Conservation (phyloP, 176 grass and related monocot genomes). For the Dendrocalamus sinicus region DNA sequence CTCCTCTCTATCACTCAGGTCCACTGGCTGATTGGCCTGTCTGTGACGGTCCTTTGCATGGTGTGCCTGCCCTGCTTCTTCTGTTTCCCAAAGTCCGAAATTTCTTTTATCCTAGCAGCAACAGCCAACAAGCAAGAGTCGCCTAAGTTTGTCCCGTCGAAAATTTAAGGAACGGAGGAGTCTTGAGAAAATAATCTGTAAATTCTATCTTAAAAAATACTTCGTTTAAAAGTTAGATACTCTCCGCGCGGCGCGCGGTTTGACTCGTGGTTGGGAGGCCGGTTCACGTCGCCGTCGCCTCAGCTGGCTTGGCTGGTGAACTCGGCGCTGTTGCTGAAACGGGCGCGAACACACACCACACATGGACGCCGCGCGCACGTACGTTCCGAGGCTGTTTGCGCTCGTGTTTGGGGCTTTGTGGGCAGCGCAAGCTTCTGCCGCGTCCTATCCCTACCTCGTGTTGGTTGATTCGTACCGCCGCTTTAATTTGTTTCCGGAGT, state of each 20-base stretch:
- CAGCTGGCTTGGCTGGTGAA: not conserved
- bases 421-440: conserved; percentile 36
- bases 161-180: not conserved
- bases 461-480: not conserved
- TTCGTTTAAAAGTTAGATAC: no score
- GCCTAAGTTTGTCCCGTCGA: conserved; percentile 25
- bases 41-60: not conserved
- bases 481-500: not conserved
- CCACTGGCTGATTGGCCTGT: not conserved
- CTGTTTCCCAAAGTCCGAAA: conserved; percentile 40
- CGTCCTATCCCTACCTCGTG: not conserved
- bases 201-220: no score
- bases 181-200: no score
- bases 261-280: not conserved
- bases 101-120: not conserved
- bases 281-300: conserved; percentile 25
- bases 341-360: not conserved
- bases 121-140: not conserved
- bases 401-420: conserved; percentile 39
- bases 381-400: not conserved
- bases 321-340: not conserved
- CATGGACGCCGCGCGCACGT: not conserved
- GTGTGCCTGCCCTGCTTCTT: not conserved
- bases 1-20: not conserved
- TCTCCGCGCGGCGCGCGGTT: not conserved